Percentiles rank a stretch among this genome's conserved stretches.
phyloP scores from a whole-genome alignment of 2,329 filamentous ascomycete species.

The Botryosphaeria dothidea region DNA sequence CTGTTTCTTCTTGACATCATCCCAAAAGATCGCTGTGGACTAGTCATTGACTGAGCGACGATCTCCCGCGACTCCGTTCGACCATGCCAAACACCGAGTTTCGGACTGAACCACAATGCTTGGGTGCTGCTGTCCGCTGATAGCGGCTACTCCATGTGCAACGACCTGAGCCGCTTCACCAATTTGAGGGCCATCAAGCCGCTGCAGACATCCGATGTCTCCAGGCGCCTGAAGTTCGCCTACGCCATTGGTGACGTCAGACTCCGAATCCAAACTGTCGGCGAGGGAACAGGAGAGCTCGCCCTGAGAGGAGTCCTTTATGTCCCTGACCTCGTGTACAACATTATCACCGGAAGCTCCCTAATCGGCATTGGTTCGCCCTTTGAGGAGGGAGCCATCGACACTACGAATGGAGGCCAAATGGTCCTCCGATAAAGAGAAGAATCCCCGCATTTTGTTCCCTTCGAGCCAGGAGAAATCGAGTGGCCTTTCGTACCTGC shows the following conservation, averaged over 20 bases:
- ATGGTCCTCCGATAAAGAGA: background rate
- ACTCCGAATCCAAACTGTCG: background rate
- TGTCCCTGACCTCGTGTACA: conserved; percentile 5
- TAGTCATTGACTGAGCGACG: background rate
- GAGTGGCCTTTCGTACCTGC: conserved; percentile 8
- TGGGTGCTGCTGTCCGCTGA: conserved; percentile 15
- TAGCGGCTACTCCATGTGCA: conserved; percentile 13
- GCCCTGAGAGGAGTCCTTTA: conserved; percentile 3
- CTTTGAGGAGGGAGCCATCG: conserved; percentile 14
- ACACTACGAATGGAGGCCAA: background rate
- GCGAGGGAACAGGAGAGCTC: background rate
- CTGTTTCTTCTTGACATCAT: background rate
- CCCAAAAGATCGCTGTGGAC: background rate
- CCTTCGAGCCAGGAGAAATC: background rate
- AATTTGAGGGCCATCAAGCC: conserved; percentile 6
- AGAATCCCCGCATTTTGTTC: background rate
- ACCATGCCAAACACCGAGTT: conserved; percentile 2
- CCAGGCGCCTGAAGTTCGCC: conserved; percentile 4
- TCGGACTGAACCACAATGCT: conserved; percentile 2
- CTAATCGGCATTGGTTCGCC: conserved; percentile 7
- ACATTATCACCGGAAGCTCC: conserved; percentile 5
- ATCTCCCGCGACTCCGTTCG: background rate
- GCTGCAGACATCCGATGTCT: conserved; percentile 9
- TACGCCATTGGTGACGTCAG: conserved; percentile 12
- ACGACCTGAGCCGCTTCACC: conserved; percentile 14